These are phyloP conservation scores for Eruca vesicaria DNA, from an alignment of 441 rosid genomes.

Conservation along the genomic window DNA sequence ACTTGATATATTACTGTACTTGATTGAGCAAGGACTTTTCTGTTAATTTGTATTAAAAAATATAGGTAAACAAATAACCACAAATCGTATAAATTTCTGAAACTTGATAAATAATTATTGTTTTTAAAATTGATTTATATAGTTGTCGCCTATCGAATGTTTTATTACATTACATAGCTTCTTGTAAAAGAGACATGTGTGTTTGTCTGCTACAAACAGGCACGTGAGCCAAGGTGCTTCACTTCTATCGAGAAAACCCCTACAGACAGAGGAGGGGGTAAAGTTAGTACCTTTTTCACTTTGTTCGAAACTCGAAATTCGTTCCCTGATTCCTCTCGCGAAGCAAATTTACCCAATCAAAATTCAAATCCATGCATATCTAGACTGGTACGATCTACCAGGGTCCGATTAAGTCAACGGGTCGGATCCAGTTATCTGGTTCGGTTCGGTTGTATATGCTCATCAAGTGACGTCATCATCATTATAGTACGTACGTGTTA, in stretches of 20 bases:
- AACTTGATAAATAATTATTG: too few species aligned
- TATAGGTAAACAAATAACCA: not conserved
- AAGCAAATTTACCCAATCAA: slow-evolving; percentile 23
- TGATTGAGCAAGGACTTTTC: not conserved
- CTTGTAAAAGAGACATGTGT: not conserved
- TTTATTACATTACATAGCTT: not conserved
- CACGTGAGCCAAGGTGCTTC: not conserved
- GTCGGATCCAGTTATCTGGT: not conserved
- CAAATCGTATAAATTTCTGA: not conserved
- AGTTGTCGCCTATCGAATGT: not conserved
- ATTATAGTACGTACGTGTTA: not conserved
- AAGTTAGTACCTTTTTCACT: not conserved
- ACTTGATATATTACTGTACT: too few species aligned
- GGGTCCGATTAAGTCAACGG: not conserved
- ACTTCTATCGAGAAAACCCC: not conserved
- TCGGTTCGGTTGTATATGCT: not conserved
- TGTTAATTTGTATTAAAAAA: not conserved
- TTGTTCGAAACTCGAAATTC: not conserved
- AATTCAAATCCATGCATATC: not conserved
- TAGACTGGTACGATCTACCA: not conserved
- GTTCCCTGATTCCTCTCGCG: slow-evolving; percentile 6
- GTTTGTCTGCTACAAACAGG: not conserved
- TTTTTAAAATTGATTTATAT: too few species aligned
- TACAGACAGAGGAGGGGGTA: not conserved
- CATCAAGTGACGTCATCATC: not conserved